Evolutionary conservation across 257 asterid species (phyloP).

Genomic region (Leptodermis oblonga): DNA sequence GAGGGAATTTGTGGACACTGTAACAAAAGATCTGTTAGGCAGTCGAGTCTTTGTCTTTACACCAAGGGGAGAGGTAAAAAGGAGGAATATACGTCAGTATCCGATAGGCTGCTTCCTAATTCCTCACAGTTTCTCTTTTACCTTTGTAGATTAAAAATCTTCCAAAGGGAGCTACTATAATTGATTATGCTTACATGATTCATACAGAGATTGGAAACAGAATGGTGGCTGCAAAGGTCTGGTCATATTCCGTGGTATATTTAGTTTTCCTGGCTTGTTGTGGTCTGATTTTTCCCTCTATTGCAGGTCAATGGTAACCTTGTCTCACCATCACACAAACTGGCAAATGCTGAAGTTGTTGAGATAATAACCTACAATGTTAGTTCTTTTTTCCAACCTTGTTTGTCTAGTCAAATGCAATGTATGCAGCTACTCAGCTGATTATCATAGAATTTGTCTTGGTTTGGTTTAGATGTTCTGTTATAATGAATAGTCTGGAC

Average conservation of each 20-base stretch:
- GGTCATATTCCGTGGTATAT: conserved; percentile 8
- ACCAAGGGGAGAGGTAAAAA: conserved; percentile 83
- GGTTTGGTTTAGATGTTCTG: not conserved
- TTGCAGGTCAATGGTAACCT: conserved; percentile 90
- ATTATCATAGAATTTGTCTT: not conserved
- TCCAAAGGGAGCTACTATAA: conserved; percentile 76
- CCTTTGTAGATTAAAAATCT: conserved; percentile 69
- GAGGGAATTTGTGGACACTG: conserved; percentile 87
- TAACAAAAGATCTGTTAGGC: conserved; percentile 85
- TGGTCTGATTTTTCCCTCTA: conserved; percentile 16
- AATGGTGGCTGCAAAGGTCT: conserved; percentile 94
- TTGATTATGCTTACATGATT: conserved; percentile 88
- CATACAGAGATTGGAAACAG: conserved; percentile 87
- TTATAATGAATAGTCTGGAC: not conserved
- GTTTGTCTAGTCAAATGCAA: not conserved
- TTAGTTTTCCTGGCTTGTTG: conserved; percentile 9
- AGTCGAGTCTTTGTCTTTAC: conserved; percentile 96
- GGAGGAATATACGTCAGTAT: not conserved
- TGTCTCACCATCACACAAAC: conserved; percentile 71
- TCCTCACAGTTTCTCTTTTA: conserved; percentile 6
- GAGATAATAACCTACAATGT: conserved; percentile 79
- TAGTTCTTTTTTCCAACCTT: conserved; percentile 33
- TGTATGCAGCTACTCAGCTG: not conserved
- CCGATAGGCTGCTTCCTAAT: conserved; percentile 4
- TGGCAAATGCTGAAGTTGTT: conserved; percentile 89